Percentiles rank a stretch among this genome's conserved stretches.
Conservation (phyloP, 2,329 filamentous ascomycete genomes). For the Phialophora tarda region DNA sequence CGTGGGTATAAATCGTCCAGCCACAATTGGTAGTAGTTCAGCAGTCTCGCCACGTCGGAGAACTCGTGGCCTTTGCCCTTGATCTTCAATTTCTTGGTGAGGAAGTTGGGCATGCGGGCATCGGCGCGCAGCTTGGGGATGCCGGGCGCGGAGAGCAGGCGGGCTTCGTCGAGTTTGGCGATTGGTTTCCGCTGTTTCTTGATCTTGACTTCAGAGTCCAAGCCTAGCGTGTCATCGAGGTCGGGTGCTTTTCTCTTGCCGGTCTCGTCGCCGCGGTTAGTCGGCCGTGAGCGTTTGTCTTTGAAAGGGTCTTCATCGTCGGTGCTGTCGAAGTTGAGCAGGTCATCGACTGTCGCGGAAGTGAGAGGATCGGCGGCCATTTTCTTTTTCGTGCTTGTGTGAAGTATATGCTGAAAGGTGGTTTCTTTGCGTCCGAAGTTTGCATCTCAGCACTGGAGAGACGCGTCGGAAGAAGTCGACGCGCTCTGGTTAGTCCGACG, state of each 20-base stretch:
- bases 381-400: neutral
- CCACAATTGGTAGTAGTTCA: constrained; percentile 95
- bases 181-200: constrained; percentile 76
- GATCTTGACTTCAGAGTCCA: constrained; percentile 86
- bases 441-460: neutral
- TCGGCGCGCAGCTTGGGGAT: constrained; percentile 75
- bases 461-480: constrained; percentile 21
- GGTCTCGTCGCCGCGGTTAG: constrained; percentile 37
- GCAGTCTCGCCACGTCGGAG: constrained; percentile 77
- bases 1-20: constrained; percentile 95
- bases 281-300: constrained; percentile 34
- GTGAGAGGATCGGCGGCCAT: constrained; percentile 39
- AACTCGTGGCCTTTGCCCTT: constrained; percentile 98
- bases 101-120: constrained; percentile 31
- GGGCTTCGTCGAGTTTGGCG: constrained; percentile 84
- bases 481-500: constrained; percentile 24
- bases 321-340: constrained; percentile 73
- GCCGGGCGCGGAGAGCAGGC: constrained; percentile 80
- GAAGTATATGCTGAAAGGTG: neutral
- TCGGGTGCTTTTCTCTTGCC: constrained; percentile 56
- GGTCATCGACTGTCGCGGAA: constrained; percentile 64
- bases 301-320: constrained; percentile 50
- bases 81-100: constrained; percentile 52
- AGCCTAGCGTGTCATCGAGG: constrained; percentile 68
- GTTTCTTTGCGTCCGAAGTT: neutral